phyloP scores from a whole-genome alignment of 805 yeast genomes.

The Nakazawaea wickerhamii region DNA sequence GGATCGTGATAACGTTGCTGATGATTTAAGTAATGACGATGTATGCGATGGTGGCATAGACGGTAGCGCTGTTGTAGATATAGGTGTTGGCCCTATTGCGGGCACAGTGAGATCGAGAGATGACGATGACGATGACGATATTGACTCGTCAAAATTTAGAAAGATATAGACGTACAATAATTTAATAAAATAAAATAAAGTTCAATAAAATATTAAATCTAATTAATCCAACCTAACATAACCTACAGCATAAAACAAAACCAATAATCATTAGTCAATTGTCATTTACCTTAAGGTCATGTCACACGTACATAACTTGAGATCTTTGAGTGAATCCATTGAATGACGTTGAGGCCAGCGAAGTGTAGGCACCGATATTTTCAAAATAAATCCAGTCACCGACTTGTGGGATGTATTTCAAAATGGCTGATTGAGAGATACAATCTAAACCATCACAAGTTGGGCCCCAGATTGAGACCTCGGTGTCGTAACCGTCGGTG shows the following conservation, averaged over 20 bases:
- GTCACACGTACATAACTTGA: conserved; percentile 57
- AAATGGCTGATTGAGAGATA: conserved; percentile 45
- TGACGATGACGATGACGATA: neutral
- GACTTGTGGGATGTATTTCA: conserved; percentile 58
- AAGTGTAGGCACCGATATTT: conserved; percentile 85
- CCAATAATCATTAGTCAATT: neutral
- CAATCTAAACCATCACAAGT: conserved; percentile 97
- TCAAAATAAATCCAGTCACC: conserved; percentile 94
- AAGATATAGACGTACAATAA: neutral
- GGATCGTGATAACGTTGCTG: conserved; percentile 20
- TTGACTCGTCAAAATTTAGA: neutral
- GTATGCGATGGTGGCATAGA: conserved; percentile 6
- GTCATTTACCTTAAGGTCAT: conserved; percentile 12
- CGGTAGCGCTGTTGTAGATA: conserved; percentile 21
- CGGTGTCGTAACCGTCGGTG: conserved; percentile 16
- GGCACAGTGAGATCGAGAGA: conserved; percentile 3
- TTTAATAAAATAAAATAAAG: neutral
- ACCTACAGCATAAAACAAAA: neutral
- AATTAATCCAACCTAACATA: neutral
- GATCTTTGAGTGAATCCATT: conserved; percentile 75
- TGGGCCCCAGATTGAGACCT: conserved; percentile 92
- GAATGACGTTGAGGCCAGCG: conserved; percentile 87
- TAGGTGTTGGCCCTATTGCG: conserved; percentile 10
- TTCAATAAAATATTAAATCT: neutral
- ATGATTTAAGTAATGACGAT: conserved; percentile 21